Base-by-base conservation (phyloP, 2,329 filamentous ascomycete species). In the Biscogniauxia sp. region DNA sequence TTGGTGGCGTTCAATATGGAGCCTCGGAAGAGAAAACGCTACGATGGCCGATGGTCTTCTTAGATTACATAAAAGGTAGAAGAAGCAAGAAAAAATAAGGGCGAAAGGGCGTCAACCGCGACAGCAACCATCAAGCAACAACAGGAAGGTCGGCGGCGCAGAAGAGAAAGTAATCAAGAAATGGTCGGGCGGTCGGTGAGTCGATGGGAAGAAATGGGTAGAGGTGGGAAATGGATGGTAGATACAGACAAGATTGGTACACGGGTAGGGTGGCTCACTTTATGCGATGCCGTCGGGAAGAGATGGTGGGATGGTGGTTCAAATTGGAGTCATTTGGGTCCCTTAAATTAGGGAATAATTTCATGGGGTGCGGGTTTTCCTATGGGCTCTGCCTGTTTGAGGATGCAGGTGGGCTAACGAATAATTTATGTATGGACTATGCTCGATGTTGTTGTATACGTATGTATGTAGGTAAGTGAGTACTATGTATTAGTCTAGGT, bases 271-370 rank as follows among this genome's bases (percentile, higher is more conserved):
- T 66, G 60, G 62, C 61, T 62, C 59, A 56, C 60, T 65, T 62
- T 57, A 65, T 65, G 64, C 61, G 62, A 62, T 61, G 54, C 51
- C 41, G 61, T 51, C 54, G 57, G 64, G 56, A 60, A 61, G 61
- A 53, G 56, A 55, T 59, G 58, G 58, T 60, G 61, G 62, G 59
- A 64, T 62, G 66, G 57, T 55, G 59, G 56, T 60, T 59, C n/a
- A 25, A 32, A 49, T 53, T 56, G 60, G 49, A 58, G 41, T 56
- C 53, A 52, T 58, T 52, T 41, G 53, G 45, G 60, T 54, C 50
- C 55, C 58, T 61, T 66, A 64, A 68, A 67, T 65, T 65, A 66
- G 62, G 65, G 65, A 62, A 66, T 67, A 60, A 63, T 64, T 63
- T 62, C 62, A 62, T 58, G 61, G 64, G 54, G 7, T 64, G 56